These are phyloP conservation scores for Tagetes patula DNA, from an alignment of 129 eudicot genomes.

Conservation along the genomic window DNA sequence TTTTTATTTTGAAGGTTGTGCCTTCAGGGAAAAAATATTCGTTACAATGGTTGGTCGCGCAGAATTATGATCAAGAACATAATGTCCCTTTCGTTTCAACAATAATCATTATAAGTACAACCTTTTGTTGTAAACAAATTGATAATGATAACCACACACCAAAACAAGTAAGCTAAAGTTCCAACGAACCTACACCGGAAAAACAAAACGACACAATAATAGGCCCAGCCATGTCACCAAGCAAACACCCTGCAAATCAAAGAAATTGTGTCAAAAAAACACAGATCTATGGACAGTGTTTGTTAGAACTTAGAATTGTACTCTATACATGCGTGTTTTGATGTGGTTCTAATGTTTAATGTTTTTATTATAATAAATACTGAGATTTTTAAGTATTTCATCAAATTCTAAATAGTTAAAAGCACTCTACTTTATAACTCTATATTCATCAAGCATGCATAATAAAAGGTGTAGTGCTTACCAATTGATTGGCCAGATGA, in stretches of 20 bases:
- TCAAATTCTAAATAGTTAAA: not conserved
- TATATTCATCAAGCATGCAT: not conserved
- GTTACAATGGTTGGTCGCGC: not conserved
- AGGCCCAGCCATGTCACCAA: constrained; percentile 88
- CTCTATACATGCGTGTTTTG: not conserved
- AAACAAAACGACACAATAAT: constrained; percentile 52
- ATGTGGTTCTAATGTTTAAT: not conserved
- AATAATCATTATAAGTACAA: constrained; percentile 8
- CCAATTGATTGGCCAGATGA: constrained; percentile 80
- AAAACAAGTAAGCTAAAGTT: constrained; percentile 26
- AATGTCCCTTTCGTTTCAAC: not conserved
- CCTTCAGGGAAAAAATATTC: constrained; percentile 9
- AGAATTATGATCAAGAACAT: not conserved
- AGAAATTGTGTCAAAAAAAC: constrained; percentile 4
- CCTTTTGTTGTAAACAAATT: constrained; percentile 18
- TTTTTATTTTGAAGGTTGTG: too few species aligned
- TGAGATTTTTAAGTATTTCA: not conserved
- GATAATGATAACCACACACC: constrained; percentile 15
- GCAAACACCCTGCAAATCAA: constrained; percentile 63
- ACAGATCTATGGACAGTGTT: not conserved
- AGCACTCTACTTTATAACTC: too few species aligned
- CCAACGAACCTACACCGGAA: constrained; percentile 33
- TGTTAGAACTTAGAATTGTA: not conserved
- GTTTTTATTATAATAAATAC: not conserved
- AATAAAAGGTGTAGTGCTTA: constrained; percentile 29